Evolutionary conservation across 257 asterid species (phyloP).

Genomic region (Solanum paucissectum): DNA sequence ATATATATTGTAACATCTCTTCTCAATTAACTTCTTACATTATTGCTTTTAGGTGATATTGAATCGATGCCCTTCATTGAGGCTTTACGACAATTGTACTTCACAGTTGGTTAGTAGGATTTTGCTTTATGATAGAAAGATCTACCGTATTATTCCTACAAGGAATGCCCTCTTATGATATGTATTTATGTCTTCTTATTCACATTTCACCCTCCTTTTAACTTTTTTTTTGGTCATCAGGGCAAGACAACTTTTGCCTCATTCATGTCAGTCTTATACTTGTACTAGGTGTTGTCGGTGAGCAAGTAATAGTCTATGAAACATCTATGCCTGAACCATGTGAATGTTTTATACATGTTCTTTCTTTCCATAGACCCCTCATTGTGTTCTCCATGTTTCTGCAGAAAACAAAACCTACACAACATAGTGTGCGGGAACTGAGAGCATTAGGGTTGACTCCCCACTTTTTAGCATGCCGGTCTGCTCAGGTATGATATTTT

Average conservation of each 20-base stretch:
- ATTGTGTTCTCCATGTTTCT: neutral
- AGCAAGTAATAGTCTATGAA: conserved; percentile 56
- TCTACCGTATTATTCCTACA: neutral
- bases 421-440: conserved; percentile 75
- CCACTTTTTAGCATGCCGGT: conserved; percentile 71
- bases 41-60: conserved; percentile 65
- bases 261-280: conserved; percentile 97
- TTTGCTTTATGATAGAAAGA: neutral
- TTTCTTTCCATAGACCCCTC: neutral
- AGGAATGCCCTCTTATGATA: neutral
- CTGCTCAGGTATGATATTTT: conserved; percentile 35
- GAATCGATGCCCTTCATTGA: conserved; percentile 99
- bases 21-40: neutral
- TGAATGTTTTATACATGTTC: neutral
- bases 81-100: conserved; percentile 83
- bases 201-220: neutral
- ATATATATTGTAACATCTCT: neutral
- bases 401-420: conserved; percentile 89
- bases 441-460: conserved; percentile 68
- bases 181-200: neutral
- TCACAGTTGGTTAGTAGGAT: conserved; percentile 68
- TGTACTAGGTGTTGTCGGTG: conserved; percentile 93
- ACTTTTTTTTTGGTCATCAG: conserved; percentile 22
- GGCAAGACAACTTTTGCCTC: conserved; percentile 82
- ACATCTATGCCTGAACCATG: neutral